A percentile compares a stretch with the other conserved stretches of the same genome.
Evolutionary conservation across 2,329 filamentous ascomycete genomes (phyloP).

Genomic region (Leptographium radiaticola): DNA sequence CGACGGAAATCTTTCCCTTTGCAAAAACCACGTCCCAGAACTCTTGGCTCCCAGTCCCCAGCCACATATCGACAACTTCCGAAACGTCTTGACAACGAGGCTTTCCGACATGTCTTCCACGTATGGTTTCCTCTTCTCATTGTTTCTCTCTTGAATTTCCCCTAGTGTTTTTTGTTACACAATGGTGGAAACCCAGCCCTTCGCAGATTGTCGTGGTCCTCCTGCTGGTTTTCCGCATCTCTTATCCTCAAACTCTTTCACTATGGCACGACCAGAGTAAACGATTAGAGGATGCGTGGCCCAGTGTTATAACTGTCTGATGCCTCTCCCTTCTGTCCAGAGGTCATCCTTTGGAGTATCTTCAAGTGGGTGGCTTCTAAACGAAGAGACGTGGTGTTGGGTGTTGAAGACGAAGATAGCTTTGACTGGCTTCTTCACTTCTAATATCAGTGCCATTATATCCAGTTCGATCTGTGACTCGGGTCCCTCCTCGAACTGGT

Average conservation of each 20-base stretch:
- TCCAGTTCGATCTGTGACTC: constrained; percentile 12
- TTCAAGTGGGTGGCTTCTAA: constrained; percentile 28
- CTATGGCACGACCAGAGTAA: not conserved
- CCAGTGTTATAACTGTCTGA: constrained; percentile 69
- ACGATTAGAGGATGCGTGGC: constrained; percentile 20
- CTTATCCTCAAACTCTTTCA: not conserved
- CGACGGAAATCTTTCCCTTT: not conserved
- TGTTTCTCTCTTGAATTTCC: not conserved
- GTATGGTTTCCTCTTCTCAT: constrained; percentile 7
- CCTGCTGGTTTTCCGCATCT: constrained; percentile 49
- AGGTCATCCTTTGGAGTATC: constrained; percentile 14
- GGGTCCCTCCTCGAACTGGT: constrained; percentile 4
- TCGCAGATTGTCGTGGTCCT: constrained; percentile 72
- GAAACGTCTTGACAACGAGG: not conserved
- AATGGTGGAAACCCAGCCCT: constrained; percentile 9
- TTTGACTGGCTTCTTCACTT: constrained; percentile 43
- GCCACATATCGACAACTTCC: not conserved
- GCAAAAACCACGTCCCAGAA: not conserved
- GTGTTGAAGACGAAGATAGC: constrained; percentile 65
- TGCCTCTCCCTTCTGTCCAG: constrained; percentile 42
- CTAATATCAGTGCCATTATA: constrained; percentile 56
- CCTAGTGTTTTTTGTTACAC: not conserved
- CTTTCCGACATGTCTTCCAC: constrained; percentile 9
- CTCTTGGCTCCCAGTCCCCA: not conserved
- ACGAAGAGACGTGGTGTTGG: constrained; percentile 50